phyloP scores from a whole-genome alignment of 2,329 filamentous ascomycete species.

The Sarocladium oryzae region DNA sequence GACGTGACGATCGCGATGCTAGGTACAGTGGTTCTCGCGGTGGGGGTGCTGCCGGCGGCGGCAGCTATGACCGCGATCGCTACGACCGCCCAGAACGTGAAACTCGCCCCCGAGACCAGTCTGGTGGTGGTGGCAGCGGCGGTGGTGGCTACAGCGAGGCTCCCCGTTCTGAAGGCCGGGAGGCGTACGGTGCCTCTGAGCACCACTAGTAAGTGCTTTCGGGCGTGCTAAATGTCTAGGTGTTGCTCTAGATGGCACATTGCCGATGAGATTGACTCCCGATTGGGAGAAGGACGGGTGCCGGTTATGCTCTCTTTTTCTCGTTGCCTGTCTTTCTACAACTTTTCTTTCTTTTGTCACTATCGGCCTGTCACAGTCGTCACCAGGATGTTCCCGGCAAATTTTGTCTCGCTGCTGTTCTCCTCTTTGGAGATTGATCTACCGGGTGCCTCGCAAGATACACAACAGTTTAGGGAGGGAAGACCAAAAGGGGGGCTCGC shows the following conservation, averaged over 20 bases:
- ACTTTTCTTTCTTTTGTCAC: slow-evolving; percentile 18
- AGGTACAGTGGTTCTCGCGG: slow-evolving; percentile 25
- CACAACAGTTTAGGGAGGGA: slow-evolving; percentile 29
- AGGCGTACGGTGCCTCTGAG: slow-evolving; percentile 36
- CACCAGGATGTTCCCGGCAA: background rate
- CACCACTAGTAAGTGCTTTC: slow-evolving; percentile 5
- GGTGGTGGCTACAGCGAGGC: slow-evolving; percentile 33
- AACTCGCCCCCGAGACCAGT: slow-evolving; percentile 32
- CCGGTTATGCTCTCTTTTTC: slow-evolving; percentile 8
- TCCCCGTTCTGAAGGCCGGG: slow-evolving; percentile 36
- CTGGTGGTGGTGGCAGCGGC: slow-evolving; percentile 20
- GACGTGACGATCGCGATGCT: slow-evolving; percentile 40
- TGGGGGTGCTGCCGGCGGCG: slow-evolving; percentile 31
- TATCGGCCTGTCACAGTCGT: slow-evolving; percentile 15
- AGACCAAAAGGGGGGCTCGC: slow-evolving; percentile 26
- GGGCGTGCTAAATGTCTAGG: background rate
- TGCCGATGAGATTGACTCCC: background rate
- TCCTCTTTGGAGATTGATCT: slow-evolving; percentile 14
- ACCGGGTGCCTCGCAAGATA: slow-evolving; percentile 14
- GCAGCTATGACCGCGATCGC: slow-evolving; percentile 39
- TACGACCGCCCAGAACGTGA: slow-evolving; percentile 42
- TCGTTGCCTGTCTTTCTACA: slow-evolving; percentile 18
- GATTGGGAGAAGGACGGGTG: background rate
- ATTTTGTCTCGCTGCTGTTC: slow-evolving; percentile 30
- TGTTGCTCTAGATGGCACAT: background rate